phyloP scores from a whole-genome alignment of 2,329 filamentous ascomycete genomes.

The Hymenoscyphus occultus region DNA sequence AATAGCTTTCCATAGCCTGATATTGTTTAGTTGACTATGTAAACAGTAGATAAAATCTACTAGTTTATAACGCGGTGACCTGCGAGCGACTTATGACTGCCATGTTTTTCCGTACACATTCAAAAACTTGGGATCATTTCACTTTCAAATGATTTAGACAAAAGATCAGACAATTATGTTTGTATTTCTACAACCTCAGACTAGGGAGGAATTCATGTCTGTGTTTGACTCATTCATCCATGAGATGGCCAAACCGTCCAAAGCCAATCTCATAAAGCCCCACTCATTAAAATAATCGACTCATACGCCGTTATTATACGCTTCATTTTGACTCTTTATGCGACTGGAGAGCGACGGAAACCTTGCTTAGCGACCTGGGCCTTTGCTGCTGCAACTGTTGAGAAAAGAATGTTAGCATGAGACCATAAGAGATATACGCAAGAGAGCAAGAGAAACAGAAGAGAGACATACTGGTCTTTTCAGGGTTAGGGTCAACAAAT shows the following conservation, averaged over 20 bases:
- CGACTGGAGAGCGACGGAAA: conserved; percentile 29
- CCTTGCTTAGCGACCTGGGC: conserved; percentile 36
- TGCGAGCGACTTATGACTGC: no score
- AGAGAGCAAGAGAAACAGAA: not conserved
- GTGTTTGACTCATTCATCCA: not conserved
- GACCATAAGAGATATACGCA: not conserved
- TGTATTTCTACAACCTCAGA: no score
- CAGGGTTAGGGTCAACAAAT: conserved; percentile 39
- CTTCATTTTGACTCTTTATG: not conserved
- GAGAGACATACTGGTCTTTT: conserved; percentile 18
- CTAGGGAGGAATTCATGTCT: no score
- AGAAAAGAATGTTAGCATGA: not conserved
- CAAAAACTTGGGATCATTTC: no score
- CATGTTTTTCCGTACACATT: no score
- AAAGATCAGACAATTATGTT: no score
- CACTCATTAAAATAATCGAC: not conserved
- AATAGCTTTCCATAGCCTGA: no score
- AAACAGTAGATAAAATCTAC: no score
- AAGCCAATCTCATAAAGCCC: not conserved
- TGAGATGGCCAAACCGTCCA: not conserved
- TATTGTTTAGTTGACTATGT: no score
- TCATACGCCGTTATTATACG: not conserved
- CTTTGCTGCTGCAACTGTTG: conserved; percentile 21
- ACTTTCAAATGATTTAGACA: no score
- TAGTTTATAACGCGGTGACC: no score